phyloP scores from a whole-genome alignment of 495 filamentous ascomycete genomes.

The Annulohypoxylon moriforme region DNA sequence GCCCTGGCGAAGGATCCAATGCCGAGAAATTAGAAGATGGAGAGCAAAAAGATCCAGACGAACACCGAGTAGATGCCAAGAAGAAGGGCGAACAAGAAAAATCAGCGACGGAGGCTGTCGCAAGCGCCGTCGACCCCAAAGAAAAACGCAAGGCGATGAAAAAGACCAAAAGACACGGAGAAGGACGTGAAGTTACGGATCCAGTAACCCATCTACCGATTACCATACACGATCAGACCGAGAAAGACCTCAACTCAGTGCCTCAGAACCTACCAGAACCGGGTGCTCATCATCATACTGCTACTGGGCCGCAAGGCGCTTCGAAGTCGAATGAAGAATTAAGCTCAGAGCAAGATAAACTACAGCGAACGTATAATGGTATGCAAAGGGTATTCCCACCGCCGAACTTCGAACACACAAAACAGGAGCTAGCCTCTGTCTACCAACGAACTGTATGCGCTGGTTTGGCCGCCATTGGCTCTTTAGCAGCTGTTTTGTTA shows the following conservation, averaged over 20 bases:
- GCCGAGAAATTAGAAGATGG: slow-evolving; percentile 25
- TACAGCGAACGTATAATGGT: slow-evolving; percentile 58
- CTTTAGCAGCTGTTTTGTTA: slow-evolving; percentile 38
- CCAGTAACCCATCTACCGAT: slow-evolving; percentile 76
- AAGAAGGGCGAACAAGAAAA: slow-evolving; percentile 45
- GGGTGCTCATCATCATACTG: slow-evolving; percentile 53
- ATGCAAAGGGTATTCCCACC: slow-evolving; percentile 73
- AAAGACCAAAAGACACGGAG: slow-evolving; percentile 64
- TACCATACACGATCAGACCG: slow-evolving; percentile 71
- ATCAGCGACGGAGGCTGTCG: slow-evolving; percentile 65
- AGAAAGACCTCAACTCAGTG: slow-evolving; percentile 64
- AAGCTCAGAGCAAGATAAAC: slow-evolving; percentile 58
- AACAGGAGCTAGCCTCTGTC: slow-evolving; percentile 58
- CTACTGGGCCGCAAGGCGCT: slow-evolving; percentile 60
- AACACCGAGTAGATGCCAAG: slow-evolving; percentile 24
- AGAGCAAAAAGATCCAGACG: slow-evolving; percentile 22
- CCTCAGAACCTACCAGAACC: slow-evolving; percentile 65
- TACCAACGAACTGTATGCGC: slow-evolving; percentile 59
- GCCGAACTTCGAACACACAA: slow-evolving; percentile 63
- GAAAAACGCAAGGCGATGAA: slow-evolving; percentile 70
- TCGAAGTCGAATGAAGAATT: slow-evolving; percentile 61
- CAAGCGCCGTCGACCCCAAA: slow-evolving; percentile 62
- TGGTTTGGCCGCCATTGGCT: slow-evolving; percentile 53
- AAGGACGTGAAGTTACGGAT: slow-evolving; percentile 74
- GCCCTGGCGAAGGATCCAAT: slow-evolving; percentile 35